Evolutionary conservation across 1,284 basidiomycete species (phyloP).

Genomic region (Naganishia sp.): DNA sequence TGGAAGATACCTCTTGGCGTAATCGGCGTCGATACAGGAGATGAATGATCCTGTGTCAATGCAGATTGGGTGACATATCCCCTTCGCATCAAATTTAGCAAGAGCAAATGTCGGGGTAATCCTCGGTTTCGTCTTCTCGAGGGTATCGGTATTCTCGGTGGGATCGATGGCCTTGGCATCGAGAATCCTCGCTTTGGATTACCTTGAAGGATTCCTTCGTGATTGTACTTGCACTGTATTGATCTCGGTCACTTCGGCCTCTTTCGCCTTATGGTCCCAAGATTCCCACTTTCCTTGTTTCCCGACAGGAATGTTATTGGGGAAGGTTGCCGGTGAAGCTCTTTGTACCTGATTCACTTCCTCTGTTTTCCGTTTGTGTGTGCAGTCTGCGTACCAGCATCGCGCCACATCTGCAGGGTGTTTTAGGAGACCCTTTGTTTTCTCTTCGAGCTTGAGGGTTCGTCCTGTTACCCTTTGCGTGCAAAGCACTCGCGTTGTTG

Average conservation of each 20-base stretch:
- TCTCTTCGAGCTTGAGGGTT: background rate
- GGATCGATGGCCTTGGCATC: background rate
- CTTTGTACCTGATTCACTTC: background rate
- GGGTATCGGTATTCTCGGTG: background rate
- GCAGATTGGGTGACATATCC: constrained; percentile 11
- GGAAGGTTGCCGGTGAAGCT: background rate
- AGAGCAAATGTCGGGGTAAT: constrained; percentile 11
- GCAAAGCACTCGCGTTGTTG: background rate
- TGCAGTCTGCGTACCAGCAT: background rate
- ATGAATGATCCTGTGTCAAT: constrained; percentile 27
- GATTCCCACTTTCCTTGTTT: background rate
- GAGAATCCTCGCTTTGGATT: background rate
- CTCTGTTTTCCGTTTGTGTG: background rate
- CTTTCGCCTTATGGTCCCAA: background rate
- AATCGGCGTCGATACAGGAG: constrained; percentile 26
- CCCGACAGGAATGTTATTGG: background rate
- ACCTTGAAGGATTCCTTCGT: background rate
- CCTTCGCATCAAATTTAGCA: background rate
- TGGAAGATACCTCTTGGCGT: constrained; percentile 4
- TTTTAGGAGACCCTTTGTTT: constrained; percentile 3
- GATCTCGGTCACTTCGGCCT: background rate
- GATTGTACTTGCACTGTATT: background rate
- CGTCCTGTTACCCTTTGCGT: background rate
- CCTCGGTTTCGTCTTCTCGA: background rate
- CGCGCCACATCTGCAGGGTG: constrained; percentile 2